Evolutionary conservation across 805 yeast species (phyloP).

Genomic region (Pichia nakasei): DNA sequence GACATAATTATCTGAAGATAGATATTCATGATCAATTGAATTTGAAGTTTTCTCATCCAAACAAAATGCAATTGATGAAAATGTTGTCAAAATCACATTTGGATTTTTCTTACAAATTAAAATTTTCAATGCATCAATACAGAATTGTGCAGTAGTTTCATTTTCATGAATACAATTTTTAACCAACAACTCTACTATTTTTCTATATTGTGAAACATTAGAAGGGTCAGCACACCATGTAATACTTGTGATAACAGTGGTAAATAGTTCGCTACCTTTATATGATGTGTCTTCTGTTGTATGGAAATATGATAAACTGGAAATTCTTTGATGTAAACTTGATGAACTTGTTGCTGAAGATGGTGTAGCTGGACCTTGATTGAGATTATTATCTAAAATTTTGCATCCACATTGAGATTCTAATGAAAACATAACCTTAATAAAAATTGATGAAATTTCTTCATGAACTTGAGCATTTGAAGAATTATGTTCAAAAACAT

Average conservation of each 20-base stretch:
- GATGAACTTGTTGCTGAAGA: constrained; percentile 15
- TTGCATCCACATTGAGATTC: constrained; percentile 50
- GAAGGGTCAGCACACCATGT: constrained; percentile 54
- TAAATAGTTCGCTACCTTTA: constrained; percentile 50
- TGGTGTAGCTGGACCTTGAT: constrained; percentile 13
- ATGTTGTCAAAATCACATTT: constrained; percentile 58
- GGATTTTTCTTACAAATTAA: constrained; percentile 66
- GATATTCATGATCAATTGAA: constrained; percentile 45
- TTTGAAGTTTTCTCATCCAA: constrained; percentile 63
- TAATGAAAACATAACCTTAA: constrained; percentile 44
- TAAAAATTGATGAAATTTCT: constrained; percentile 55
- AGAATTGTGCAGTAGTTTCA: constrained; percentile 50
- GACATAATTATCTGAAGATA: constrained; percentile 54
- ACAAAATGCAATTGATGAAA: constrained; percentile 70
- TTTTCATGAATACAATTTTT: constrained; percentile 68
- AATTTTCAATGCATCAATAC: constrained; percentile 52
- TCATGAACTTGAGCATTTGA: constrained; percentile 53
- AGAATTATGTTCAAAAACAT: constrained; percentile 35
- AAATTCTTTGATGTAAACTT: constrained; percentile 28
- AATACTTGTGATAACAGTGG: constrained; percentile 57
- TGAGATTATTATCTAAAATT: constrained; percentile 12
- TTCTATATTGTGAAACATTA: constrained; percentile 38
- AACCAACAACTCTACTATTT: constrained; percentile 66
- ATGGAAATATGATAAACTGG: constrained; percentile 31
- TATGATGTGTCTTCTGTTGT: constrained; percentile 22